Percentiles rank a stretch among this genome's conserved stretches.
phyloP scores from a whole-genome alignment of 2,329 filamentous ascomycete species.

The Septoria linicola region DNA sequence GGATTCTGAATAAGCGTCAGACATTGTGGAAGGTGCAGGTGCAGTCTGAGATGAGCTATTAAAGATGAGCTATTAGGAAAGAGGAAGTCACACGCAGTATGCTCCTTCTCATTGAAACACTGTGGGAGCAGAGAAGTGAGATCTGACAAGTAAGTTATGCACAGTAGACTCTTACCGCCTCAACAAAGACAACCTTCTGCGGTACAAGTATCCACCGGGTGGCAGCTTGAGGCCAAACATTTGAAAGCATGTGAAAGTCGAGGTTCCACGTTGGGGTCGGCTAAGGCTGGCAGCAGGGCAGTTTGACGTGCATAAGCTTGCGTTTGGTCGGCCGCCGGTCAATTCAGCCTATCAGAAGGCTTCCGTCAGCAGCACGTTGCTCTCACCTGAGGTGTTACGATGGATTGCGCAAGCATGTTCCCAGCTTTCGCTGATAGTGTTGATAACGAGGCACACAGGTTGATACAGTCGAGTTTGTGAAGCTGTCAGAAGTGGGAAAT shows the following conservation, averaged over 20 bases:
- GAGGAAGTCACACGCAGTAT: neutral
- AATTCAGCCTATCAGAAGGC: slow-evolving; percentile 8
- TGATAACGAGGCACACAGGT: slow-evolving; percentile 5
- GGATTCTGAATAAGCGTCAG: slow-evolving; percentile 1
- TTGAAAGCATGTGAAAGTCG: slow-evolving; percentile 20
- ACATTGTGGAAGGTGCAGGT: slow-evolving; percentile 1
- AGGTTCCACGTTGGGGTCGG: slow-evolving; percentile 16
- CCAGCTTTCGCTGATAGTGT: neutral
- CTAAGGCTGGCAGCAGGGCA: slow-evolving; percentile 1
- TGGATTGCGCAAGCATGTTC: slow-evolving; percentile 4
- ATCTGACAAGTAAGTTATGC: neutral
- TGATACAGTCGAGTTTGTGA: neutral
- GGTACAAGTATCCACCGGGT: neutral
- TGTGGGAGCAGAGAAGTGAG: slow-evolving; percentile 4
- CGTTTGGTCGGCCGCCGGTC: slow-evolving; percentile 1
- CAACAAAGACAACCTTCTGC: neutral
- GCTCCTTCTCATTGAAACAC: neutral
- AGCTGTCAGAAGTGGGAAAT: too few species aligned
- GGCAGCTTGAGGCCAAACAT: slow-evolving; percentile 4
- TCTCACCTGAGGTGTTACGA: neutral
- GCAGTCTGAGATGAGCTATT: neutral
- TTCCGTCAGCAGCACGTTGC: slow-evolving; percentile 10
- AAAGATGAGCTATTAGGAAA: neutral
- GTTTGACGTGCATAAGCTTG: slow-evolving; percentile 18
- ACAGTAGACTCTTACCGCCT: neutral